A percentile compares a stretch with the other conserved stretches of the same genome.
phyloP scores from a whole-genome alignment of 2,329 filamentous ascomycete genomes.

The Thelonectria rubi region DNA sequence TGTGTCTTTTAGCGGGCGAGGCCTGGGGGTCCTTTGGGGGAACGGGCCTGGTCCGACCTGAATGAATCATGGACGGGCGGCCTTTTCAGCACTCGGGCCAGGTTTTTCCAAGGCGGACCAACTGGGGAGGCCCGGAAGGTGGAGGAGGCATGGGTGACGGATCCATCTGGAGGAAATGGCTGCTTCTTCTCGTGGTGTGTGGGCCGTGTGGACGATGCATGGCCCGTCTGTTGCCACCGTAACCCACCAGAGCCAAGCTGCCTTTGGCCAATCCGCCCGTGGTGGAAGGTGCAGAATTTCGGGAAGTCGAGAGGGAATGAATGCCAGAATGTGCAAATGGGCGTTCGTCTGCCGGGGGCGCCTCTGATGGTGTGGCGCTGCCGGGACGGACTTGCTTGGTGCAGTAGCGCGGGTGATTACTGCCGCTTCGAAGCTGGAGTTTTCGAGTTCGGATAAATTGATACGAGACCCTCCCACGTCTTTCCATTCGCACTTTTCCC shows the following conservation, averaged over 20 bases:
- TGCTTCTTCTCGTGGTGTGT: conserved; percentile 25
- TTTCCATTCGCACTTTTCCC: too few relatives aligned
- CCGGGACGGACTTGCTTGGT: not conserved
- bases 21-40: not conserved
- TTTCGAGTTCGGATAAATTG: not conserved
- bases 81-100: conserved; percentile 4
- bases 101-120: not conserved
- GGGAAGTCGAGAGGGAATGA: not conserved
- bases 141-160: conserved; percentile 1
- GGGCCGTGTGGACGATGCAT: conserved; percentile 6
- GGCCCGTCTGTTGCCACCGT: not conserved
- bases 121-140: conserved; percentile 15
- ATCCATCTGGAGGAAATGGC: too few relatives aligned
- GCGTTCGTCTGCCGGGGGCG: not conserved
- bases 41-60: not conserved
- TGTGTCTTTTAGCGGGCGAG: not conserved
- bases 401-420: too few relatives aligned
- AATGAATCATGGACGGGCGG: not conserved
- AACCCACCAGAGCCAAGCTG: not conserved
- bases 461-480: too few relatives aligned
- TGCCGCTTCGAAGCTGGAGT: too few relatives aligned
- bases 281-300: not conserved
- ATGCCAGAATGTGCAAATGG: not conserved
- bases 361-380: not conserved
- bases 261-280: not conserved